These are phyloP conservation scores for Fonsecaea nubica DNA, from an alignment of 2,329 filamentous ascomycete species.

Conservation along the genomic window DNA sequence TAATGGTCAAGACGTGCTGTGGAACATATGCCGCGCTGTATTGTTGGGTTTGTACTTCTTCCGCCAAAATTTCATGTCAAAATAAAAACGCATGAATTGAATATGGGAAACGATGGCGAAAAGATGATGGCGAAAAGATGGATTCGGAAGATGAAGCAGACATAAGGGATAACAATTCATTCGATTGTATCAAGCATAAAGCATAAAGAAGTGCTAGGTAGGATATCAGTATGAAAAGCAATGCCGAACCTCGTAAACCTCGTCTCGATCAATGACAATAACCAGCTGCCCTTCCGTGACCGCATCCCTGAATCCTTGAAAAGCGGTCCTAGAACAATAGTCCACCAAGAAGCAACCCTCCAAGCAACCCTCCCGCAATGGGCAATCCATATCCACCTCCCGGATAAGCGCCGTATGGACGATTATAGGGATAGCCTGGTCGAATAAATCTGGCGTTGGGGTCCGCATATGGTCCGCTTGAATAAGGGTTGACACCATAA, in stretches of 20 bases:
- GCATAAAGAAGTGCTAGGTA: background rate
- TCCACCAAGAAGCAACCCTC: conserved; percentile 57
- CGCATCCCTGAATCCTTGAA: background rate
- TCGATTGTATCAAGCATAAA: background rate
- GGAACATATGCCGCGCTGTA: background rate
- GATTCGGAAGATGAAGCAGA: background rate
- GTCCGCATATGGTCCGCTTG: conserved; percentile 53
- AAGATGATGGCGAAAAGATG: background rate
- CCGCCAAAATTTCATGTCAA: background rate
- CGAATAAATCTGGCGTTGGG: conserved; percentile 58
- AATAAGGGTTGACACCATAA: conserved; percentile 55
- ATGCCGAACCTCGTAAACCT: conserved; percentile 4
- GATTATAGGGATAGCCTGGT: conserved; percentile 56
- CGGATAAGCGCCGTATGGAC: conserved; percentile 53
- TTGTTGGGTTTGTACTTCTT: background rate
- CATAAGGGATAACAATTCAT: background rate
- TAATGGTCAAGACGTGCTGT: background rate
- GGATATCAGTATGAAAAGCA: conserved; percentile 12
- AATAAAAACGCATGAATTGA: background rate
- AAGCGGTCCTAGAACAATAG: conserved; percentile 42
- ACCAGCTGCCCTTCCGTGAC: background rate
- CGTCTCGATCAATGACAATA: background rate
- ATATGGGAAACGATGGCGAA: background rate
- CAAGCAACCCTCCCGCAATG: conserved; percentile 54
- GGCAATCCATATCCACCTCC: conserved; percentile 57